These are phyloP conservation scores for Cladophialophora chaetospira DNA, from an alignment of 2,329 filamentous ascomycete genomes.

Conservation along the genomic window DNA sequence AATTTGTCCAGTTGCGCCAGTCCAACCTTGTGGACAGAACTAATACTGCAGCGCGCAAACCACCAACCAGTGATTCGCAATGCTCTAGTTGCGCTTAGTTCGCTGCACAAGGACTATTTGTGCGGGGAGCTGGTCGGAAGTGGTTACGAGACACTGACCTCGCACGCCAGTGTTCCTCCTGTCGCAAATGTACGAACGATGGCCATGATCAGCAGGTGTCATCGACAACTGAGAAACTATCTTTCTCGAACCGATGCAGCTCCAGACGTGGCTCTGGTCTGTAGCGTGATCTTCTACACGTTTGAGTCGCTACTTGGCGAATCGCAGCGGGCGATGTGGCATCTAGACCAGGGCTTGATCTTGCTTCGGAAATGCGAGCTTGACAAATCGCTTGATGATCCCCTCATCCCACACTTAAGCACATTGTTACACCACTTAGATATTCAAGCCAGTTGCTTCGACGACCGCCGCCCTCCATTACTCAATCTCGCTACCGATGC, in stretches of 20 bases:
- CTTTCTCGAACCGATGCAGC: constrained; percentile 30
- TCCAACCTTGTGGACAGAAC: constrained; percentile 65
- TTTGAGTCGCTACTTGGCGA: constrained; percentile 35
- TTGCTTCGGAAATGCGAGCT: constrained; percentile 28
- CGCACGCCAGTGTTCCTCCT: not conserved
- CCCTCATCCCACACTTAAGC: constrained; percentile 14
- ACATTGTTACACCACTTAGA: constrained; percentile 30
- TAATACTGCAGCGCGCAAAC: constrained; percentile 65
- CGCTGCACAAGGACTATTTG: constrained; percentile 58
- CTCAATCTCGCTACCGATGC: constrained; percentile 20
- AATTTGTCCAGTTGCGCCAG: constrained; percentile 69
- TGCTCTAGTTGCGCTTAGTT: constrained; percentile 65
- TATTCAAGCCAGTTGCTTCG: constrained; percentile 33
- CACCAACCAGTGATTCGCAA: constrained; percentile 63
- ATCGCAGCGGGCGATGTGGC: constrained; percentile 30
- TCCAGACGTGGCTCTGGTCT: constrained; percentile 32
- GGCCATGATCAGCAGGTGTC: constrained; percentile 31
- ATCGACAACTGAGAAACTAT: constrained; percentile 33
- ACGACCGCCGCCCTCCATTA: constrained; percentile 16
- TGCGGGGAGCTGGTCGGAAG: constrained; percentile 11
- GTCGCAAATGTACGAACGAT: constrained; percentile 2
- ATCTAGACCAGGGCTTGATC: constrained; percentile 33
- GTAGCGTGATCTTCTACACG: constrained; percentile 35
- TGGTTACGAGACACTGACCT: not conserved
- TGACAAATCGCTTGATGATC: constrained; percentile 13